Conservation (phyloP, 2,329 filamentous ascomycete genomes). For the Meredithiella fracta region DNA sequence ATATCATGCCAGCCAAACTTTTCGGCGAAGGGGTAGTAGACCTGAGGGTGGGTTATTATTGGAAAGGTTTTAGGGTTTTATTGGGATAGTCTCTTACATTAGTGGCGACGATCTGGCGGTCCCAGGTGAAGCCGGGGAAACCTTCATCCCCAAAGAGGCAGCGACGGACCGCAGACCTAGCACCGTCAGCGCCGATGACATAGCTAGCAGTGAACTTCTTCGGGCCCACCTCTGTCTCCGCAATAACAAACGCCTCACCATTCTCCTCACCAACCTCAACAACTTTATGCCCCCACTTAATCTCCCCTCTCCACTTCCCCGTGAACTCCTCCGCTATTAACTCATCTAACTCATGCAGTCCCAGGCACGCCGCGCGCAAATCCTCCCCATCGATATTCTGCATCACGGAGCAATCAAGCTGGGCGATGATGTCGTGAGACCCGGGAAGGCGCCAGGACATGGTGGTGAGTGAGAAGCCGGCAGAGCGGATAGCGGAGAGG, state of each 20-base stretch:
- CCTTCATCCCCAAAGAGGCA: slow-evolving; percentile 33
- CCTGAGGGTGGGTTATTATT: slow-evolving; percentile 23
- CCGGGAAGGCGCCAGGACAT: slow-evolving; percentile 26
- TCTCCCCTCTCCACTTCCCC: slow-evolving; percentile 21
- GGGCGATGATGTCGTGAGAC: slow-evolving; percentile 23
- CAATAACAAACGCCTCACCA: slow-evolving; percentile 28
- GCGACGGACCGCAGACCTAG: slow-evolving; percentile 30
- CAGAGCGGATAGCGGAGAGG: slow-evolving; percentile 27
- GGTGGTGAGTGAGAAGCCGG: slow-evolving; percentile 24
- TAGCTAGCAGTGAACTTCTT: slow-evolving; percentile 32
- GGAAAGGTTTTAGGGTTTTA: background rate
- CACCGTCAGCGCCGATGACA: slow-evolving; percentile 40
- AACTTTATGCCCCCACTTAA: slow-evolving; percentile 33
- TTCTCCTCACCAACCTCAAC: slow-evolving; percentile 30
- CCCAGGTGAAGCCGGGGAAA: slow-evolving; percentile 43
- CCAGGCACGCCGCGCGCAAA: slow-evolving; percentile 25
- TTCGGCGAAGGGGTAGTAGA: slow-evolving; percentile 41
- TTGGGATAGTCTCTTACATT: slow-evolving; percentile 29
- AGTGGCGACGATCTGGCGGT: slow-evolving; percentile 44
- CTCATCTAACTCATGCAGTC: slow-evolving; percentile 27
- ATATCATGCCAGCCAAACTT: slow-evolving; percentile 37
- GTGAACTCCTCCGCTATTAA: slow-evolving; percentile 28
- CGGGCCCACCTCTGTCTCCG: slow-evolving; percentile 24
- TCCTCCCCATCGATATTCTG: slow-evolving; percentile 25
- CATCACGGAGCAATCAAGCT: slow-evolving; percentile 23